Conservation (phyloP, 2,329 filamentous ascomycete genomes). For the Amauroascus verrucosus region DNA sequence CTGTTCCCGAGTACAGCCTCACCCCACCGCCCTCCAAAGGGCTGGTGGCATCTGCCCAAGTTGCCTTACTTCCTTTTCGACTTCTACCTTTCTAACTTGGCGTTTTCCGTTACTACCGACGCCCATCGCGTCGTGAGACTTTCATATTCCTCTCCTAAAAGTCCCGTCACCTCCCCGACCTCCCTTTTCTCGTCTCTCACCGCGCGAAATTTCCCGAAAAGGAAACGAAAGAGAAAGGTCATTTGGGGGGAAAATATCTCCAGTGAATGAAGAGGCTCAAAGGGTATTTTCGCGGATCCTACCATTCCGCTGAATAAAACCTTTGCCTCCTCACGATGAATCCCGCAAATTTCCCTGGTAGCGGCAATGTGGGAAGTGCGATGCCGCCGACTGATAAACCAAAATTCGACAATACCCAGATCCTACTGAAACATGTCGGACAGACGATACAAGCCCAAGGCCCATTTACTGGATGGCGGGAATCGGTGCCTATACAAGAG, state of each 20-base stretch:
- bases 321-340: constrained; percentile 35
- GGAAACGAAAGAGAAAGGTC: not conserved
- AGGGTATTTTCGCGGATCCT: constrained; percentile 8
- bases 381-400: constrained; percentile 17
- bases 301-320: constrained; percentile 15
- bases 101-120: not conserved
- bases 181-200: not conserved
- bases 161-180: not conserved
- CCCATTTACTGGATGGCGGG: constrained; percentile 38
- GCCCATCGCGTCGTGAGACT: not conserved
- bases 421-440: constrained; percentile 32
- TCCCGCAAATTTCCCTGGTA: constrained; percentile 32
- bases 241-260: constrained; percentile 2
- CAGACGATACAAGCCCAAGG: constrained; percentile 34
- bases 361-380: constrained; percentile 28
- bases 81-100: not conserved
- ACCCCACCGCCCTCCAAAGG: constrained; percentile 10
- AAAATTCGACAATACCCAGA: constrained; percentile 28
- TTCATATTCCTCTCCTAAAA: not conserved
- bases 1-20: constrained; percentile 7
- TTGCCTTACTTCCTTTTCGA: not conserved
- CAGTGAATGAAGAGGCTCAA: constrained; percentile 10
- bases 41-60: constrained; percentile 1
- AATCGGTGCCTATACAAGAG: constrained; percentile 31
- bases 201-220: not conserved